Conservation (phyloP, 331 rosid species). For the Cydonia oblonga region DNA sequence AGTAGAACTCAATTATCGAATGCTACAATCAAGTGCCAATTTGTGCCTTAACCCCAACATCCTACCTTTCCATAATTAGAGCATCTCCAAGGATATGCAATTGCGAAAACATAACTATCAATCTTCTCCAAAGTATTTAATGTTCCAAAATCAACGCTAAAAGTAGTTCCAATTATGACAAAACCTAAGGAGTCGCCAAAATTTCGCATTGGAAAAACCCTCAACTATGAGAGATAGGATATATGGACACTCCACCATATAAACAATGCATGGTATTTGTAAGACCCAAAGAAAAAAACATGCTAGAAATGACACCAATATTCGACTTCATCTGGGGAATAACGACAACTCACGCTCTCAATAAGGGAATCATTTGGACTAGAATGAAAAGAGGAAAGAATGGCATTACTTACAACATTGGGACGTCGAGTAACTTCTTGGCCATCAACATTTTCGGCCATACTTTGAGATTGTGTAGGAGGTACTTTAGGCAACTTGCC, state of each 20-base stretch:
- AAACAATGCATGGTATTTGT: background rate
- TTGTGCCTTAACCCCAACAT: background rate
- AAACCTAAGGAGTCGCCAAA: background rate
- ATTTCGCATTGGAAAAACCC: background rate
- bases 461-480: background rate
- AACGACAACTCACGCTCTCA: background rate
- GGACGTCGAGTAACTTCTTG: conserved; percentile 44
- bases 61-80: background rate
- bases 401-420: conserved; percentile 47
- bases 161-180: background rate
- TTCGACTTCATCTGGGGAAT: background rate
- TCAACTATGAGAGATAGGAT: background rate
- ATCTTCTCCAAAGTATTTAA: background rate
- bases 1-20: background rate
- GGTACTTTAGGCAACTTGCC: conserved; percentile 32
- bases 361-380: conserved; percentile 12
- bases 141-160: background rate
- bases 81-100: background rate
- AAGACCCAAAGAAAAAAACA: background rate
- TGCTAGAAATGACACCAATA: background rate
- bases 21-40: background rate
- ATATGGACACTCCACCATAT: background rate
- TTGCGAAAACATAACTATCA: background rate
- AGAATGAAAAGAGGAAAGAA: conserved; percentile 19
- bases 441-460: conserved; percentile 23